Evolutionary conservation across 169 alveolate genomes (phyloP).

Genomic region (Cryptosporidium sp.): DNA sequence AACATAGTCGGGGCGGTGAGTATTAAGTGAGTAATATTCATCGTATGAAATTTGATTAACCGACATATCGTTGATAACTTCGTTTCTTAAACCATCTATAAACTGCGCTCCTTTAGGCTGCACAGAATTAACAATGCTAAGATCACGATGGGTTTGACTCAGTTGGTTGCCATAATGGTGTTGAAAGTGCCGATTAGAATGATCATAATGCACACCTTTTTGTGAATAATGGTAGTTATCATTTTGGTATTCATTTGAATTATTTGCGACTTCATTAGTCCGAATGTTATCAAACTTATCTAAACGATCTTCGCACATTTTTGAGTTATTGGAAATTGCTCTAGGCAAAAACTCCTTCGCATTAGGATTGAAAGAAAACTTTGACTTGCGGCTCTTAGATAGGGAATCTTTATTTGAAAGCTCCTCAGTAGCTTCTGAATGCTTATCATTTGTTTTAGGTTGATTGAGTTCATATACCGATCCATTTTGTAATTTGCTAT

Average conservation of each 20-base stretch:
- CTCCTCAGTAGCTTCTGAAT: neutral
- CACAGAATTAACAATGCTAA: neutral
- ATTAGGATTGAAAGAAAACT: constrained; percentile 66
- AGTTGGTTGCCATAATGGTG: neutral
- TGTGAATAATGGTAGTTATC: neutral
- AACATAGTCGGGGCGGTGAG: neutral
- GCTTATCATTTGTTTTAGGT: neutral
- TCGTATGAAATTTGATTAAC: neutral
- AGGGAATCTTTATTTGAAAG: neutral
- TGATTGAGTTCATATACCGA: neutral
- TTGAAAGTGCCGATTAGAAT: neutral
- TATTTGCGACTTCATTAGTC: neutral
- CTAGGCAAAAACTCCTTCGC: constrained; percentile 74
- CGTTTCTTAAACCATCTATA: neutral
- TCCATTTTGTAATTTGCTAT: neutral
- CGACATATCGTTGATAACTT: neutral
- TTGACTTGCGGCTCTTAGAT: constrained; percentile 1
- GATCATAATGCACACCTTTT: neutral
- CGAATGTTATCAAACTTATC: neutral
- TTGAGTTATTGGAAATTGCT: neutral
- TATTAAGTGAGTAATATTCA: neutral
- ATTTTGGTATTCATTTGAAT: neutral
- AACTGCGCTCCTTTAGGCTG: neutral
- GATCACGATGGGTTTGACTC: neutral
- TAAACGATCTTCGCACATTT: neutral